Evolutionary conservation across 441 rosid species (phyloP).

Genomic region (Corymbia calophylla): DNA sequence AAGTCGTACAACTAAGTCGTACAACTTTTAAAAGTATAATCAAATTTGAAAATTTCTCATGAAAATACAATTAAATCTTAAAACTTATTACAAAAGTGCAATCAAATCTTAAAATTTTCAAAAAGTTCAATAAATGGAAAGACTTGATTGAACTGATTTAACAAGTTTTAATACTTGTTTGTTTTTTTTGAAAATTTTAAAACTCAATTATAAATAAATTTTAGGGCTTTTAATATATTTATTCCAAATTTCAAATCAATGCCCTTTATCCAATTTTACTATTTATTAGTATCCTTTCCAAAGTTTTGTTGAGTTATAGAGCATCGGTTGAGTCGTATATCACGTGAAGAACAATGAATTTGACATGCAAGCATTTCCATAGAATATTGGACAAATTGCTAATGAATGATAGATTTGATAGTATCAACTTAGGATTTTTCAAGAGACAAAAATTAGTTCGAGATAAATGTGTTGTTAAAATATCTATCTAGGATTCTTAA

Average conservation of each 20-base stretch:
- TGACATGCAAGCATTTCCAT: rapidly evolving
- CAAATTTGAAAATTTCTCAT: too few relatives aligned
- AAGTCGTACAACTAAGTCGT: too few relatives aligned
- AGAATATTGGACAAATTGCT: not conserved
- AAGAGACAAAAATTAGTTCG: rapidly evolving
- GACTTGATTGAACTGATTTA: too few relatives aligned
- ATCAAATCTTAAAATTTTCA: too few relatives aligned
- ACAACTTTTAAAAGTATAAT: too few relatives aligned
- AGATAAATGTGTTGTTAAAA: rapidly evolving
- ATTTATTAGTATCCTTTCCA: rapidly evolving
- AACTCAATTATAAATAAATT: too few relatives aligned
- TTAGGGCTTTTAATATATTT: too few relatives aligned
- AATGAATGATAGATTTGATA: rapidly evolving
- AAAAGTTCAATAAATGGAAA: too few relatives aligned
- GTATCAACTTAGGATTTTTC: rapidly evolving
- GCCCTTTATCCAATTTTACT: rapidly evolving
- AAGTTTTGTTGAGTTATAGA: rapidly evolving
- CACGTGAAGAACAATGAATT: rapidly evolving
- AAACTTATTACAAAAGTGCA: too few relatives aligned
- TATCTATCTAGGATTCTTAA: not conserved
- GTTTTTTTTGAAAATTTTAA: too few relatives aligned
- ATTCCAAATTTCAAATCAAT: not conserved
- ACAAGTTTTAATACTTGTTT: too few relatives aligned
- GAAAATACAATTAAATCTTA: too few relatives aligned
- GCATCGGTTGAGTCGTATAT: rapidly evolving